Evolutionary conservation across 164 flowering plant genomes (phyloP), one percentile per base, ranked within the genome.

Genomic region (Aristolochia contorta): DNA sequence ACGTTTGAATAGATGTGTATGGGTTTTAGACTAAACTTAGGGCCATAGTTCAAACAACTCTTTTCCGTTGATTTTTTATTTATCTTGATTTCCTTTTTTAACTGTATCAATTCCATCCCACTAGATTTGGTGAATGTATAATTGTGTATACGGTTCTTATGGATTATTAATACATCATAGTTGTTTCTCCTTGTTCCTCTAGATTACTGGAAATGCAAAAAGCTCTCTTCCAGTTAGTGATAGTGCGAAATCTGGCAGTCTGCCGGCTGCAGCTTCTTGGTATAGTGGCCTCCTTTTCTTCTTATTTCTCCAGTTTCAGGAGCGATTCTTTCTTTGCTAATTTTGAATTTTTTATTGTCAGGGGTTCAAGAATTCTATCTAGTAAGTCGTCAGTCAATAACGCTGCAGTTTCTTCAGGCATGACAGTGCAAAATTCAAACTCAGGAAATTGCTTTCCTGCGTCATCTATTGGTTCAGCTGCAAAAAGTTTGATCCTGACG

Each of bases 191-290:
- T 12, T 64, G 16, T 61, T 37, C 53, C 58, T 50, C 54, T 82
- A 88, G 84, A 86, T 80, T 60, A 62, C 69, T 33, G 70, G 32
- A 60, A 70, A 67, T 55, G 47, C 58, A 19, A 85, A 63, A 79
- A 68, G 64, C 64, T 86, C 92, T 63, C 89, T 93, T 25, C 89
- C 96, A 20, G 78, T 80, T 78, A 79, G 84, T 62, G 80, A 81
- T 65, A 70, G 78, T 60, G 84, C 81, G 56, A 79, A 78, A 78
- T 81, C 96, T 62, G 61, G 75, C 47, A 82, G 72, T 57, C 91
- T 91, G 62, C 99, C 99, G 33, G 81, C 91, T 21, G 91, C 87
- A 61, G 89, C 97, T 19, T 77, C 90, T 48, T 94, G 97, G 99
- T 94, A 81, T 37, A 37, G 43, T 37, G 33, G 43, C 12, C 43